A percentile compares a stretch with the other conserved stretches of the same genome.
phyloP scores from a whole-genome alignment of 208 protist genomes.

The Zelonia costaricensis region DNA sequence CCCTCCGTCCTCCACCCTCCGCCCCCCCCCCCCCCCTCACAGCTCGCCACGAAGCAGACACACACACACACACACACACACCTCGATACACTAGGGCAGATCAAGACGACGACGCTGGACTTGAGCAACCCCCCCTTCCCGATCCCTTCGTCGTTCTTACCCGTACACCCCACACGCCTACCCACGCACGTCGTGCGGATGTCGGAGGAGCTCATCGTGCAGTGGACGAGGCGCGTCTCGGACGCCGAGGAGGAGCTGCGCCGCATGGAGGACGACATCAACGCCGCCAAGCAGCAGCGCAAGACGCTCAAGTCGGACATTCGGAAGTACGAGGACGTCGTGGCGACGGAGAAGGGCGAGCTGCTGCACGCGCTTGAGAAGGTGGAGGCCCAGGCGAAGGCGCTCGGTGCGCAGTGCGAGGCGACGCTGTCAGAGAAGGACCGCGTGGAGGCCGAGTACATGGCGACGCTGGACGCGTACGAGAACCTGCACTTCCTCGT shows the following conservation, averaged over 20 bases:
- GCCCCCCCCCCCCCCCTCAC: too few species aligned
- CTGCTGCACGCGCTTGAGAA: conserved; percentile 60
- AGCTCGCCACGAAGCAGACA: too few species aligned
- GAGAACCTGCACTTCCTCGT: conserved; percentile 80
- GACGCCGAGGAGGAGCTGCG: conserved; percentile 68
- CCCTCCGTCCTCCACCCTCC: too few species aligned
- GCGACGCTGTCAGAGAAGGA: conserved; percentile 52
- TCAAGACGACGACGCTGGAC: too few species aligned
- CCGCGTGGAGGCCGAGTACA: conserved; percentile 68
- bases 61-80: too few species aligned
- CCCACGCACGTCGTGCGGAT: conserved; percentile 1
- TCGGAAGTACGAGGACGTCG: conserved; percentile 44
- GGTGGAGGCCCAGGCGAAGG: conserved; percentile 66
- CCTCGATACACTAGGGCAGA: too few species aligned
- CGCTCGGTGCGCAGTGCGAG: conserved; percentile 56
- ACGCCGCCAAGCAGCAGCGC: conserved; percentile 41
- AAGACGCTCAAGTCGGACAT: conserved; percentile 51
- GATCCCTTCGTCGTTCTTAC: too few species aligned
- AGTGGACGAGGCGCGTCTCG: conserved; percentile 77
- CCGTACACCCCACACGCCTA: not conserved
- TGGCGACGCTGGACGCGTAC: conserved; percentile 82
- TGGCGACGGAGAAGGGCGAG: conserved; percentile 66
- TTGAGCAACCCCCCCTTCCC: too few species aligned
- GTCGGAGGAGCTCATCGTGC: conserved; percentile 42
- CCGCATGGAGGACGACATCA: conserved; percentile 72